Evolutionary conservation across 1,284 basidiomycete species (phyloP), one percentile per base, ranked within the genome.

Genomic region (Microstroma glucosiphilum): DNA sequence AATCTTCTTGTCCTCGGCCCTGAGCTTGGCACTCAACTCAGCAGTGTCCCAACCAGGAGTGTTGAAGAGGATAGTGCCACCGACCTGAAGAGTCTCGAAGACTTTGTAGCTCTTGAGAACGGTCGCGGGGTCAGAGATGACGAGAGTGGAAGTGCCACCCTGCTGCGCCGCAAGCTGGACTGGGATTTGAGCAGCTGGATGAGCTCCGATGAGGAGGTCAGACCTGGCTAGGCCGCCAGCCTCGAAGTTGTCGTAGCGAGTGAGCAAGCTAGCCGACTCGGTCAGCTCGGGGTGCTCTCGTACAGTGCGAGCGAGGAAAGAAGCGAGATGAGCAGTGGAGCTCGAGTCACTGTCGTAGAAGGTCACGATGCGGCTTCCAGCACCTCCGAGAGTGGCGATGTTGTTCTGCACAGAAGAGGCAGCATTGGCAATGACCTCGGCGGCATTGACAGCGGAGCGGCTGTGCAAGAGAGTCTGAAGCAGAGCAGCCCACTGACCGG

Each of bases 201-300:
- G 69, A 53, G 66, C 64, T 21, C 69, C 65, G 19, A 72, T 37
- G 56, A 78, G 64, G 41, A 78, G 56, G 63, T 78, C 77, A 53
- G 70, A 65, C 42, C 77, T 72, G 19, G 77, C 66, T 17, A 75
- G 64, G 40, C 76, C 76, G 41, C 69, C 64, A 1, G 70, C 71
- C 54, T 67, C 70, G 58, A 69, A 79, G 66, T 77, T 78, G 68
- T 79, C 77, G 69, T 61, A 76, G 60, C 77, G 75, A 53, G 73
- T 65, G 26, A 77, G 63, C n/a, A 76, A 61, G 60, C 72, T 66
- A 42, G 70, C 67, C 56, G 70, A 66, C 41, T 71, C 68, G 64
- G 65, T 56, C 61, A 62, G 62, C 19, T 62, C 59, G 54, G 67
- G 66, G 13, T 69, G 63, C 42, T 68, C 69, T n/a, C 66, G 68